A percentile compares a stretch with the other conserved stretches of the same genome.
phyloP scores from a whole-genome alignment of 352 stramenopile species.

The Phytophthora fragariaefolia region DNA sequence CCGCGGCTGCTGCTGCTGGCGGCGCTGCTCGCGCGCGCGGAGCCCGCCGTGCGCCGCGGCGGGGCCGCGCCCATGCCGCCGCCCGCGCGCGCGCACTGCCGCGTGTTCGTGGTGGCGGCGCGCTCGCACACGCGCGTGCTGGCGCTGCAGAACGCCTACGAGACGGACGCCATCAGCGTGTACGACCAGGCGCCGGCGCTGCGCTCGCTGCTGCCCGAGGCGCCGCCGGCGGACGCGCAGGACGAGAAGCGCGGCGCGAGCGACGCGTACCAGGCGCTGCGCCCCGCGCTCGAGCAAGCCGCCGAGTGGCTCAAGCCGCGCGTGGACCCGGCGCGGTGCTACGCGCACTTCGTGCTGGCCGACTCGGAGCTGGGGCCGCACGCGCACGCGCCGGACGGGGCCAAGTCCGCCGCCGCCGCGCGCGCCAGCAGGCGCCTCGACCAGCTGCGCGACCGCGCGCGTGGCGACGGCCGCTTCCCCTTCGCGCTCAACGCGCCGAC shows the following conservation, averaged over 20 bases:
- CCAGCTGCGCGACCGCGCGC: conserved; percentile 36
- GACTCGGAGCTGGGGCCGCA: conserved; percentile 24
- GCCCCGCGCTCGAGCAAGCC: conserved; percentile 51
- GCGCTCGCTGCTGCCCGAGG: conserved; percentile 30
- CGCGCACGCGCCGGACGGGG: conserved; percentile 14
- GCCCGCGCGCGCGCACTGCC: conserved; percentile 45
- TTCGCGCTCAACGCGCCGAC: conserved; percentile 45
- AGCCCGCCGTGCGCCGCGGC: conserved; percentile 5
- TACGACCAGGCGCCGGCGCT: conserved; percentile 49
- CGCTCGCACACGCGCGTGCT: conserved; percentile 50
- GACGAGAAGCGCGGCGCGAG: conserved; percentile 29
- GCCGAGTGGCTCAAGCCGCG: conserved; percentile 40
- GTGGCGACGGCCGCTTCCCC: conserved; percentile 56
- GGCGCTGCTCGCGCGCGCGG: conserved; percentile 11
- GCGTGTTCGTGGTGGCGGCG: conserved; percentile 59
- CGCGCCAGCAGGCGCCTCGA: conserved; percentile 37
- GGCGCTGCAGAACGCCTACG: conserved; percentile 58
- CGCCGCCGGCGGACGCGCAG: conserved; percentile 6
- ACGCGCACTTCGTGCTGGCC: conserved; percentile 45
- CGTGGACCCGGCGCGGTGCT: conserved; percentile 60
- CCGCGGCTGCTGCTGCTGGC: conserved; percentile 19
- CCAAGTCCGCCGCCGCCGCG: conserved; percentile 3
- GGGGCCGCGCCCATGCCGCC: conserved; percentile 27
- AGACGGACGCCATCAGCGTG: conserved; percentile 54
- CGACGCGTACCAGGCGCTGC: conserved; percentile 54